Evolutionary conservation across 202 grass and related monocot species (phyloP), one percentile per base, ranked within the genome.

Genomic region (Cymbopogon flexuosus): DNA sequence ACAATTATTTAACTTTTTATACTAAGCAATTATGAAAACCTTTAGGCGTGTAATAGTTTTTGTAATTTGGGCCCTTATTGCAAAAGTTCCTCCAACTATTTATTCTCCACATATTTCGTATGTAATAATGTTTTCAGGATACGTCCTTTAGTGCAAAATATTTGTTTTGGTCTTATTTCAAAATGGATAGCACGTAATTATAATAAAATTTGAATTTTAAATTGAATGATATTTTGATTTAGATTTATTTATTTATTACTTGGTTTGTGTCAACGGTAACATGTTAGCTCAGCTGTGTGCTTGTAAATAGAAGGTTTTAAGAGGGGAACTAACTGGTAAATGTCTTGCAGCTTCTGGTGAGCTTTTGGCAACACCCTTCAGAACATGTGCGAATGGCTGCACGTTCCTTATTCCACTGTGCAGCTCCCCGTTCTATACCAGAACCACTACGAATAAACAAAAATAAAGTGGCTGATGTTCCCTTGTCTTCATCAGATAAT

Each of bases 381-480:
- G 94, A 93, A 84, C 92, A 97, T 85, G 92, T 97, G 16, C 89
- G 94, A 66, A 97, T 97, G 94, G 91, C 94, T 84, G 92, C 94
- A 85, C 89, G 94, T 24, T 97, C 94, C 82, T 86, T 97, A 43
- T 97, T 97, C 81, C 94, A 97, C 80, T 97, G 94, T 72, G 82
- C 94, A 45, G 92, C 94, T 80, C 94, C 90, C 24, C 94, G 92
- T 83, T 91, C 92, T 85, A 51, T 94, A 35, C 94, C 94, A 79
- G 78, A 73, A 89, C 92, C 88, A 16, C 84, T 97, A 21, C 68
- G 73, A 68, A 57, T 83, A 73, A 79, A 86, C 62, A 97, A 85
- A 91, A 93, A 57, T 24, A 86, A 78, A 84, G 72, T 52, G 62
- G 58, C 72, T 76, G 77, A 86, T 82, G 52, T 24, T 7, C 62